Base-by-base conservation (phyloP, 1,284 basidiomycete genomes). In the Pseudozyma sp. region DNA sequence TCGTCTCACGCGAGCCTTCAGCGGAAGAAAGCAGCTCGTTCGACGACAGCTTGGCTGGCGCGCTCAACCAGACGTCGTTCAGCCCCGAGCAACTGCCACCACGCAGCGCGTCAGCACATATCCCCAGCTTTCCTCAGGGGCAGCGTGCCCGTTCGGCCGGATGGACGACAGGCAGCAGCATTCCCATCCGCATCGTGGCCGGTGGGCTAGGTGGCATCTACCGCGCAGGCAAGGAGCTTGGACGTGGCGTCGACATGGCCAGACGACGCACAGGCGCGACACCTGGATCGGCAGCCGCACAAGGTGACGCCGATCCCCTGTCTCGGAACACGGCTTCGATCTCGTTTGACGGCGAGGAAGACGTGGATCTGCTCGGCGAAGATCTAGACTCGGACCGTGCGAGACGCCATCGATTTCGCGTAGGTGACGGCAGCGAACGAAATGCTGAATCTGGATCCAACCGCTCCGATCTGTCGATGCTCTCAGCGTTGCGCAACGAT, bases 131-230 rank as follows among this genome's bases (percentile, higher is more conserved):
- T 39, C 74, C 74, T 3, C 74, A 76, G 17, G 71, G 71, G 7
- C 69, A 67, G 31, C 61, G 61, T 10, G 74, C 52, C 10, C 61
- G 66, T 11, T 66, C 65, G n/a, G 54, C 58, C 5, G 66, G 66
- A 11, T 72, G 71, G 74, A 48, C 61, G 5, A 42, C 69, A 2
- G 67, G 67, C 30, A 65, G 74, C 46, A 66, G 67, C 53, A 72
- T 76, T 9, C 69, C 69, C 5, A 76, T 76, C n/a, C 69, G 74
- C 3, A 73, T 68, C 30, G 74, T 72, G 13, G 69, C 74, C 5
- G 69, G 69, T 16, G 64, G 74, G 7, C 60, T 72, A 2, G 71
- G 74, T 7, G 74, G 74, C 33, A 66, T 72, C 44, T 71, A 68
- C 29, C 60, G 66, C 5, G 74, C 69, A 2, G 67, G 74, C 6